Evolutionary conservation across 2,329 filamentous ascomycete species (phyloP), one percentile per base, ranked within the genome.

Genomic region (Fusarium pininemorale): DNA sequence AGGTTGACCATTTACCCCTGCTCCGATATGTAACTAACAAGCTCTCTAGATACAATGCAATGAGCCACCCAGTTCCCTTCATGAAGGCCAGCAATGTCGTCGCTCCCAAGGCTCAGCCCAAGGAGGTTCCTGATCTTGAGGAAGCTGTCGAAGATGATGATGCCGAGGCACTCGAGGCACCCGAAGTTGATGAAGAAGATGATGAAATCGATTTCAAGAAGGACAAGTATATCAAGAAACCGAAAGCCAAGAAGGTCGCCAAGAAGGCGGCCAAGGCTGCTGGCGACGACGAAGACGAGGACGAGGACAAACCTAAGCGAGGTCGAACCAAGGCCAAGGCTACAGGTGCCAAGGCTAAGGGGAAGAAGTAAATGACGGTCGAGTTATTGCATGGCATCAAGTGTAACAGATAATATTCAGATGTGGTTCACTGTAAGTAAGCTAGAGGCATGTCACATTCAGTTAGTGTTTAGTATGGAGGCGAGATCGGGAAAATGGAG

Each of bases 201-300:
- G 93, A 95, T 38, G 73, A 78, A 60, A 85, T 91, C n/a, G 94
- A 97, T 80, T 82, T 98, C 58, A 94, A 93, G 79, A 97, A 96
- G 80, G 96, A 99, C 83, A 98, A 98, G 83, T 98, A 97, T 79
- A 95, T 98, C 81, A 97, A 96, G 82, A 89, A 93, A 80, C 94
- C 96, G 18, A 98, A 98, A 87, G 90, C 83, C 9, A 90, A 90
- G 79, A 89, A 90, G 80, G 44, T 78, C 12, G 79, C 82, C n/a
- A 86, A 85, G 78, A 85, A 84, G 74, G 70, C 81, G 1, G 83
- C 69, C 50, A 87, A 86, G 63, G 82, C 81, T 48, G 83, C 83
- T 18, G 86, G 85, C 12, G 85, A 83, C 24, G 87, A 86, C 26
- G 86, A 86, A 2, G 87, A 85, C 16, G 74, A 73, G 10, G 70